Evolutionary conservation across 1,139 yeast genomes (phyloP), one percentile per base, ranked within the genome.

Genomic region (Pichia cactophila): DNA sequence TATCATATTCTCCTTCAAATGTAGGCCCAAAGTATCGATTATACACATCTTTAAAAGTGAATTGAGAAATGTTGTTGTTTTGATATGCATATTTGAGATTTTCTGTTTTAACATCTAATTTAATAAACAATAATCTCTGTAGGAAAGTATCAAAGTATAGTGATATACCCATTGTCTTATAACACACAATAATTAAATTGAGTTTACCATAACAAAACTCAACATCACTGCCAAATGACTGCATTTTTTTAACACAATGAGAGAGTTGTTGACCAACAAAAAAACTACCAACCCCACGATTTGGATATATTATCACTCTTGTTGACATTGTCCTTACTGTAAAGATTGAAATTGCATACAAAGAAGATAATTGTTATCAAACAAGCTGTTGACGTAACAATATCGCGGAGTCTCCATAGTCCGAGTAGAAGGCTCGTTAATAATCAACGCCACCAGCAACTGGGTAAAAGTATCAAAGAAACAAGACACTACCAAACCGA

Each of bases 11-110:
- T 0, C 86, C 86, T 0, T 83, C 83, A 52, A 76, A 78, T 0
- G 86, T 80, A 2, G 85, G 85, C 0, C 86, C 86, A 61, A 81
- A 78, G 2, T 74, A 68, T 57, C 73, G 75, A 57, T 80, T 78
- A 61, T 81, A 81, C 8, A 80, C 69, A 33, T 68, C 63, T 46
- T 72, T 73, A 51, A 77, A 68, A 17, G 57, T 56, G 17, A 57
- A 37, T 63, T 67, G 35, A 65, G 68, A 2, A 11, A 59, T 55
- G 2, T 44, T 28, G 26, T 58, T 61, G 36, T 53, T 54, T 16
- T 55, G 56, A 39, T 55, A 59, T 37, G 48, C 44, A 11, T 41
- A 45, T 7, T 48, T 23, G 28, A 38, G 5, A 10, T 12, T 23
- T 9, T 20, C n/a, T 9, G n/a, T 11, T 5, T 2, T 20, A 12